Evolutionary conservation across 2,329 filamentous ascomycete genomes (phyloP).

Genomic region (Aspergillus novofumigatus): DNA sequence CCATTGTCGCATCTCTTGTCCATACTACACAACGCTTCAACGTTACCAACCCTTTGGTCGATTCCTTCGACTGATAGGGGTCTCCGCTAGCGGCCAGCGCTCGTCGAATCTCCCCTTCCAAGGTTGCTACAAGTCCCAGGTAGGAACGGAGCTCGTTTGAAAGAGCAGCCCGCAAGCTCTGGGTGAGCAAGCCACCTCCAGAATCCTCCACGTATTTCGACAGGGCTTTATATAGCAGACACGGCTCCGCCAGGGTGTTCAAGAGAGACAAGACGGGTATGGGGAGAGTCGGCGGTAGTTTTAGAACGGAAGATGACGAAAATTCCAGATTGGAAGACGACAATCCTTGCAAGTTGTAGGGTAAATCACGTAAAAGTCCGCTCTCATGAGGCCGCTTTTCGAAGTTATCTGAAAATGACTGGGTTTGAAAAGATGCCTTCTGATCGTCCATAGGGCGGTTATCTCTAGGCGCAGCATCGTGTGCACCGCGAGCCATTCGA

Average conservation of each 20-base stretch:
- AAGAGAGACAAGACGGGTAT: slow-evolving; percentile 81
- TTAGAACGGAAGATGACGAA: slow-evolving; percentile 62
- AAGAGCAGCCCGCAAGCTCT: slow-evolving; percentile 86
- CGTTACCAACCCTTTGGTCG: slow-evolving; percentile 85
- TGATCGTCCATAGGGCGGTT: slow-evolving; percentile 15
- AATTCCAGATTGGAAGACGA: slow-evolving; percentile 84
- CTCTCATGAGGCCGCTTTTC: slow-evolving; percentile 61
- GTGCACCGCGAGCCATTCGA: slow-evolving; percentile 11
- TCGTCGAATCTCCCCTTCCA: slow-evolving; percentile 86
- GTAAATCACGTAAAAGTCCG: slow-evolving; percentile 70
- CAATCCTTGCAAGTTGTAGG: slow-evolving; percentile 88
- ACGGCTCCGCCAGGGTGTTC: slow-evolving; percentile 87
- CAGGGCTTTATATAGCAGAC: slow-evolving; percentile 79
- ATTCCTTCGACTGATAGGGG: slow-evolving; percentile 59
- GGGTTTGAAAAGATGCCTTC: slow-evolving; percentile 5
- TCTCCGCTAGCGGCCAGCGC: slow-evolving; percentile 66
- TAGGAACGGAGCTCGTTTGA: slow-evolving; percentile 83
- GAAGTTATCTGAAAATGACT: slow-evolving; percentile 15
- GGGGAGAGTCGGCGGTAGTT: slow-evolving; percentile 73
- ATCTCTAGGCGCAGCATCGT: slow-evolving; percentile 18
- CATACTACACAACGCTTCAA: slow-evolving; percentile 94
- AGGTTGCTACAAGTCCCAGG: slow-evolving; percentile 79
- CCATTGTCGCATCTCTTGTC: slow-evolving; percentile 97
- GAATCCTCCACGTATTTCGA: slow-evolving; percentile 76
- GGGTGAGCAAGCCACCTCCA: slow-evolving; percentile 79